Evolutionary conservation across 2,329 filamentous ascomycete species (phyloP).

Genomic region (Microascus cirrosus): DNA sequence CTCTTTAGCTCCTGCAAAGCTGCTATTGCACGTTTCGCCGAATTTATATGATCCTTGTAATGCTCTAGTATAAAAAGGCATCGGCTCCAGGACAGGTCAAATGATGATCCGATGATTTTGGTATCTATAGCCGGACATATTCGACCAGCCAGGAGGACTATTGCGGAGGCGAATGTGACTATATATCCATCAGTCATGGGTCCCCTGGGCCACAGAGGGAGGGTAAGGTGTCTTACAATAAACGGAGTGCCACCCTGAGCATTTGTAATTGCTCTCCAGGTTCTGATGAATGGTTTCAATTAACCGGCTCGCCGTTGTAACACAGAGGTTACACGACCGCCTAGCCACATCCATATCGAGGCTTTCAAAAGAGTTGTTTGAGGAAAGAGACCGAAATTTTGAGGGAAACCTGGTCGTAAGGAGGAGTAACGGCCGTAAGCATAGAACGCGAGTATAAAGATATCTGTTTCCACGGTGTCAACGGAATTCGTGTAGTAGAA

Average conservation of each 20-base stretch:
- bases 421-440: neutral
- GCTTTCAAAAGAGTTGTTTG: neutral
- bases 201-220: neutral
- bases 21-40: neutral
- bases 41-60: neutral
- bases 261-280: neutral
- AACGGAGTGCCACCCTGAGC: constrained; percentile 1
- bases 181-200: neutral
- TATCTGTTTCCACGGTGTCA: neutral
- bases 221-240: neutral
- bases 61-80: neutral
- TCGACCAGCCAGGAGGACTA: neutral
- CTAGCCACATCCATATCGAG: neutral
- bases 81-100: neutral
- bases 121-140: neutral
- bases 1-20: neutral
- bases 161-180: constrained; percentile 1
- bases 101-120: neutral
- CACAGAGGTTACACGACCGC: neutral
- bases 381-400: neutral
- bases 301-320: neutral
- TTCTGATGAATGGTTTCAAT: neutral
- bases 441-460: neutral
- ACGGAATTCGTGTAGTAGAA: neutral
- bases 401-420: neutral